Conservation (phyloP, 2,329 filamentous ascomycete species). For the Macrophomina tecta region DNA sequence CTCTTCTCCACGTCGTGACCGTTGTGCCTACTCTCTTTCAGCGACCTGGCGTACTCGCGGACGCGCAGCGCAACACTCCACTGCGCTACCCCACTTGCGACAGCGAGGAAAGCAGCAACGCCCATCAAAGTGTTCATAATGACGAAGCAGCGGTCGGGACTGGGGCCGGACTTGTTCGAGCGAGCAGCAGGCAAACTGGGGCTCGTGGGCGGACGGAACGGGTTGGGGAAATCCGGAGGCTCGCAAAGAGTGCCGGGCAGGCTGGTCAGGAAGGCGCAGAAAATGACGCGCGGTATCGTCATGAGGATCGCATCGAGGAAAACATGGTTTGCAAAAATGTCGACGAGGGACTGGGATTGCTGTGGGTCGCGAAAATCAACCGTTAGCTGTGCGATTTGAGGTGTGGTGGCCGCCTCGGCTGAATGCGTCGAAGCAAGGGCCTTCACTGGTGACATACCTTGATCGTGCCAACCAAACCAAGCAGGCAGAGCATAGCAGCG, state of each 20-base stretch:
- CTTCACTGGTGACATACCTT: slow-evolving; percentile 41
- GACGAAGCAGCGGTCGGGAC: slow-evolving; percentile 36
- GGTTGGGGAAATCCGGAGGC: slow-evolving; percentile 26
- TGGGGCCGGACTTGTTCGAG: slow-evolving; percentile 37
- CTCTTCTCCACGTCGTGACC: slow-evolving; percentile 21
- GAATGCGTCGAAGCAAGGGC: slow-evolving; percentile 18
- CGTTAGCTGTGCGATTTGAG: neutral
- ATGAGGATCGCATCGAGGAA: slow-evolving; percentile 36
- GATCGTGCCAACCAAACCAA: slow-evolving; percentile 52
- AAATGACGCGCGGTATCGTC: slow-evolving; percentile 32
- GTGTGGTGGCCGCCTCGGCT: slow-evolving; percentile 8
- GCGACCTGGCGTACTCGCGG: slow-evolving; percentile 37
- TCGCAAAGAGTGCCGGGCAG: slow-evolving; percentile 29
- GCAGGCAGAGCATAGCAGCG: slow-evolving; percentile 46
- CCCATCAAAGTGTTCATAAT: slow-evolving; percentile 37
- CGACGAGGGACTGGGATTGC: slow-evolving; percentile 30
- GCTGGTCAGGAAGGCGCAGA: slow-evolving; percentile 31
- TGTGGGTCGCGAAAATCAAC: slow-evolving; percentile 13
- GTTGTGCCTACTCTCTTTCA: slow-evolving; percentile 22
- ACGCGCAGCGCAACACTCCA: slow-evolving; percentile 43
- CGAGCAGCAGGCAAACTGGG: slow-evolving; percentile 6
- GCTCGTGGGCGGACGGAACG: slow-evolving; percentile 16
- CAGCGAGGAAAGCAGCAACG: slow-evolving; percentile 34
- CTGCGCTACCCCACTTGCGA: slow-evolving; percentile 40
- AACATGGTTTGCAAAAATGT: slow-evolving; percentile 35